Evolutionary conservation across 331 rosid species (phyloP).

Genomic region (Rhamnella rubrinervis): DNA sequence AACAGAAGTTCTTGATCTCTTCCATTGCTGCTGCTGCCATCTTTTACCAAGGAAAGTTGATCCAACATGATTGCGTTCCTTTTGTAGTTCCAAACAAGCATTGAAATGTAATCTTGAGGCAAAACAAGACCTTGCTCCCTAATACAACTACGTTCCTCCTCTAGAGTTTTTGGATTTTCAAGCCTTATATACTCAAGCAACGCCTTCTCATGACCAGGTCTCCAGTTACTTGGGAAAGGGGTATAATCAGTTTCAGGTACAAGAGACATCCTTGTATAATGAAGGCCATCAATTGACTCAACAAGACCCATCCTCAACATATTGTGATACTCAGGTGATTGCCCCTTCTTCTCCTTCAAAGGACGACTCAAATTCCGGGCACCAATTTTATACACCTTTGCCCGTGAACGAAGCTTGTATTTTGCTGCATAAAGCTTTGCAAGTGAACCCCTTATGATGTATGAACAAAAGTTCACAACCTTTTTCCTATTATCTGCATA

Average conservation of each 20-base stretch:
- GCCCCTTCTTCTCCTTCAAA: slow-evolving; percentile 91
- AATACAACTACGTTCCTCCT: slow-evolving; percentile 63
- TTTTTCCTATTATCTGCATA: slow-evolving; percentile 94
- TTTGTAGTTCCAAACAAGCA: slow-evolving; percentile 99
- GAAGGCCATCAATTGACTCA: slow-evolving; percentile 93
- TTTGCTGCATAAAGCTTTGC: slow-evolving; percentile 98
- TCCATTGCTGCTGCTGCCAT: slow-evolving; percentile 21
- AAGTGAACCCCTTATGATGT: slow-evolving; percentile 82
- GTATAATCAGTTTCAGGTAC: slow-evolving; percentile 91
- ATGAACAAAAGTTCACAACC: slow-evolving; percentile 86
- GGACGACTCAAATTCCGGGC: slow-evolving; percentile 85
- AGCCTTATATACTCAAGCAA: slow-evolving; percentile 76
- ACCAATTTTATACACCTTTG: slow-evolving; percentile 92
- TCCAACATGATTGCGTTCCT: slow-evolving; percentile 56
- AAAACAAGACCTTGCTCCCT: slow-evolving; percentile 80
- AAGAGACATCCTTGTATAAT: slow-evolving; percentile 85
- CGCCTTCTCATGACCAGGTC: slow-evolving; percentile 87
- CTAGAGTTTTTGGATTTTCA: slow-evolving; percentile 72
- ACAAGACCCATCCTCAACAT: slow-evolving; percentile 93
- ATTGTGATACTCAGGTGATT: slow-evolving; percentile 90
- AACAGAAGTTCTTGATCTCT: slow-evolving; percentile 35
- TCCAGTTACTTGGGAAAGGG: slow-evolving; percentile 83
- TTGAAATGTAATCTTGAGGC: slow-evolving; percentile 88
- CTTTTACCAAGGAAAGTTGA: slow-evolving; percentile 44
- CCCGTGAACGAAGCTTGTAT: slow-evolving; percentile 91